These are phyloP conservation scores for Botryotinia globosa DNA, from an alignment of 2,329 filamentous ascomycete species.

Conservation along the genomic window DNA sequence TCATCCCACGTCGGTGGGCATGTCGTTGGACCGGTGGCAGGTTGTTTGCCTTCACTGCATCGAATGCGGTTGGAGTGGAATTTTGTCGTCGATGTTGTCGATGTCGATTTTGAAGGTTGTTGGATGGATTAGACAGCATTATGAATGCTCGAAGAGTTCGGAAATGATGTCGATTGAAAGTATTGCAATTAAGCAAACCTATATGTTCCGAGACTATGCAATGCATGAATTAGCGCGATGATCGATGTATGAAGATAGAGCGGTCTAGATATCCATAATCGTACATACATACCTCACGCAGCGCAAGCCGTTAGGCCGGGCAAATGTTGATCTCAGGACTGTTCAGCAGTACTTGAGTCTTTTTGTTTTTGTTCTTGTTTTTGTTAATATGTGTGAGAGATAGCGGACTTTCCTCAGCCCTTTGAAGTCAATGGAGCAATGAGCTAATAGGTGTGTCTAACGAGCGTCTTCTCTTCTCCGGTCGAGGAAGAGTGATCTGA, in stretches of 20 bases:
- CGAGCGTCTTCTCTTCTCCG: conserved; percentile 18
- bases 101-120: conserved; percentile 70
- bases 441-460: conserved; percentile 1
- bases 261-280: conserved; percentile 8
- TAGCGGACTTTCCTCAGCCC: conserved; percentile 35
- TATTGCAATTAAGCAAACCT: conserved; percentile 52
- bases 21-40: conserved; percentile 57
- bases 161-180: conserved; percentile 52
- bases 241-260: conserved; percentile 12
- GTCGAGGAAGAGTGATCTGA: conserved; percentile 7
- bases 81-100: conserved; percentile 82
- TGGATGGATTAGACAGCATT: conserved; percentile 77
- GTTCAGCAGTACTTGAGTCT: conserved; percentile 50
- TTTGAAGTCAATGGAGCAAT: conserved; percentile 20
- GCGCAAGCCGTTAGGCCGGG: conserved; percentile 81
- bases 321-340: conserved; percentile 46
- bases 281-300: conserved; percentile 73
- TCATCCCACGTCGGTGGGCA: conserved; percentile 77
- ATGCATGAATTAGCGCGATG: conserved; percentile 13
- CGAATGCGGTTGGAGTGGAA: conserved; percentile 77
- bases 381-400: conserved; percentile 17
- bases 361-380: no score
- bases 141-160: conserved; percentile 68
- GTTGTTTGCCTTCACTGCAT: conserved; percentile 67
- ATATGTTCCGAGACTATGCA: conserved; percentile 47